These are phyloP conservation scores for Circinella minor DNA, from an alignment of 371 early-diverging fungal species.

Conservation along the genomic window DNA sequence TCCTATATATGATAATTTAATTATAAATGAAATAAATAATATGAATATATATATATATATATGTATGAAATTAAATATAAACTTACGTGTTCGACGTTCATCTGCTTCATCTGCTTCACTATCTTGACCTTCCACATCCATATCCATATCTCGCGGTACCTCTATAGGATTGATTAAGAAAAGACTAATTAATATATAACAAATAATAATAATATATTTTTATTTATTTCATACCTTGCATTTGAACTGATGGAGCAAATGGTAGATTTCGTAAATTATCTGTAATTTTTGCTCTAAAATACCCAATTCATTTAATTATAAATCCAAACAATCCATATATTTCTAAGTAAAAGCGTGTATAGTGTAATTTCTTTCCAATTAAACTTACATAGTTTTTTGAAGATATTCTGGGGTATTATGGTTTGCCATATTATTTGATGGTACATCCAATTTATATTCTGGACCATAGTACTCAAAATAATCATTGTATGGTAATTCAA, in stretches of 20 bases:
- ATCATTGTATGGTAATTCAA: slow-evolving; percentile 92
- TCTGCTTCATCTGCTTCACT: slow-evolving; percentile 54
- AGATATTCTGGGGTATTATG: slow-evolving; percentile 91
- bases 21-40: not conserved
- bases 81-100: slow-evolving; percentile 32
- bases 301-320: not conserved
- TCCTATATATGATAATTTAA: slow-evolving; percentile 1
- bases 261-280: slow-evolving; percentile 90
- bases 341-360: no score
- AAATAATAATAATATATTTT: no score
- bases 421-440: slow-evolving; percentile 96
- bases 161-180: slow-evolving; percentile 16
- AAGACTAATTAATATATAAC: no score
- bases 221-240: slow-evolving; percentile 55
- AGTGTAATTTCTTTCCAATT: no score
- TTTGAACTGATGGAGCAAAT: slow-evolving; percentile 96
- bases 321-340: no score
- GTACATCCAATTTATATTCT: slow-evolving; percentile 92
- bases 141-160: slow-evolving; percentile 52
- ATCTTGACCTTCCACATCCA: slow-evolving; percentile 53
- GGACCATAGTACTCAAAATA: slow-evolving; percentile 96
- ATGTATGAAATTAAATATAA: no score
- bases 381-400: slow-evolving; percentile 77
- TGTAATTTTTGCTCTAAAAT: slow-evolving; percentile 68
- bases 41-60: not conserved